Conservation (phyloP, 805 yeast species). For the Cyberlindnera euphorbiiphila region DNA sequence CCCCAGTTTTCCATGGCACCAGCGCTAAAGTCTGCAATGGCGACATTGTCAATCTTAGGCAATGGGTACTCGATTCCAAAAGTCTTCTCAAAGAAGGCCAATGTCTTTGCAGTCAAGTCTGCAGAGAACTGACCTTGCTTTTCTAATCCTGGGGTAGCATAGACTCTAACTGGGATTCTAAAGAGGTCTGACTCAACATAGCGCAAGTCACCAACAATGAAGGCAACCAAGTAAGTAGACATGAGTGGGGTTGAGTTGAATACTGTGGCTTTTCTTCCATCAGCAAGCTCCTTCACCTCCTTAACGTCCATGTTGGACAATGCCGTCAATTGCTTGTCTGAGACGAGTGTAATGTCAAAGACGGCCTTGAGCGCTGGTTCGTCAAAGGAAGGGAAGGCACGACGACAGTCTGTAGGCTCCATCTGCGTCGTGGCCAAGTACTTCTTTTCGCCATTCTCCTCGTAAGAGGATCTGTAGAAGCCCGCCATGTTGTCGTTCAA, state of each 20-base stretch:
- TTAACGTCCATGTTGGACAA: slow-evolving; percentile 69
- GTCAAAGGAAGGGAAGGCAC: slow-evolving; percentile 85
- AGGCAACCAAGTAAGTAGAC: slow-evolving; percentile 84
- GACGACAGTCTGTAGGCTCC: slow-evolving; percentile 83
- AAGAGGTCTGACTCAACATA: slow-evolving; percentile 64
- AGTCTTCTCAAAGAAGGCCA: slow-evolving; percentile 66
- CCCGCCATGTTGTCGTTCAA: slow-evolving; percentile 81
- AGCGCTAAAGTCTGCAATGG: slow-evolving; percentile 78
- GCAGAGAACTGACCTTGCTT: slow-evolving; percentile 70
- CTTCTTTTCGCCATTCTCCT: slow-evolving; percentile 54
- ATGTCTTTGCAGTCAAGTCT: slow-evolving; percentile 69
- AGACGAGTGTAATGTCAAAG: slow-evolving; percentile 60
- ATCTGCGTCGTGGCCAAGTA: slow-evolving; percentile 81
- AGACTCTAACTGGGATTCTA: slow-evolving; percentile 74
- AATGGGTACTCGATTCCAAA: slow-evolving; percentile 75
- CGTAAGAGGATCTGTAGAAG: slow-evolving; percentile 68
- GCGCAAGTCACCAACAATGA: slow-evolving; percentile 75
- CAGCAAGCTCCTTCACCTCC: slow-evolving; percentile 40
- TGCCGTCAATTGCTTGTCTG: slow-evolving; percentile 51
- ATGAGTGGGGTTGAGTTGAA: slow-evolving; percentile 78
- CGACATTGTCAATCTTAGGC: slow-evolving; percentile 80
- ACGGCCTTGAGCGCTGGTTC: slow-evolving; percentile 79
- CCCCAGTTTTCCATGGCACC: slow-evolving; percentile 93
- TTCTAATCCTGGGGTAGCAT: slow-evolving; percentile 75
- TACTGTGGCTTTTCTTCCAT: slow-evolving; percentile 46